Conservation (phyloP, 2,329 filamentous ascomycete species). For the Lecanicillium sp. region DNA sequence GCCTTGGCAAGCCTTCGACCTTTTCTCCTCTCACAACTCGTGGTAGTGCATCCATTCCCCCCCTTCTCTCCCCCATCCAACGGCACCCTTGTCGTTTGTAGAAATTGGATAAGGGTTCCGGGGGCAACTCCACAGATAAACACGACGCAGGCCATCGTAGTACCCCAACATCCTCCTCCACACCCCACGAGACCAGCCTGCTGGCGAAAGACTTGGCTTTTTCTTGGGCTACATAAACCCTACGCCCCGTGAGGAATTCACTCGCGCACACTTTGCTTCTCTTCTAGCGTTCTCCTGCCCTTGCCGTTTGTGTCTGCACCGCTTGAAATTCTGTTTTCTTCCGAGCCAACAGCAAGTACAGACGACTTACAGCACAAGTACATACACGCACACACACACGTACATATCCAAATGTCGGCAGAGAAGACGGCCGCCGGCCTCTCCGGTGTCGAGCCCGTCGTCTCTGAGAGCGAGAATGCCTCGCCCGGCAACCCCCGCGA, state of each 20-base stretch:
- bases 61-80: no score
- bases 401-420: conserved; percentile 4
- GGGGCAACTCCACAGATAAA: background rate
- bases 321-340: background rate
- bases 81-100: no score
- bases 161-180: background rate
- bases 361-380: no score
- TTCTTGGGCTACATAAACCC: conserved; percentile 2
- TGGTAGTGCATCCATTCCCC: background rate
- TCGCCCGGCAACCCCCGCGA: conserved; percentile 18
- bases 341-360: no score
- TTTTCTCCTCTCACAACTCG: no score
- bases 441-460: background rate
- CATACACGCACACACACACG: no score
- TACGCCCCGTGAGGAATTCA: background rate
- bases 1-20: background rate
- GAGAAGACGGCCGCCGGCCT: conserved; percentile 6
- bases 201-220: background rate
- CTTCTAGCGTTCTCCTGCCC: no score
- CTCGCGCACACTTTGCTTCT: background rate
- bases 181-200: background rate
- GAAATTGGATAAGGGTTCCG: no score
- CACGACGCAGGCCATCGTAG: background rate
- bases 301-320: background rate
- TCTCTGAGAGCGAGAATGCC: conserved; percentile 14